These are phyloP conservation scores for Hortiboletus rubellus DNA, from an alignment of 1,284 basidiomycete species.

Conservation along the genomic window DNA sequence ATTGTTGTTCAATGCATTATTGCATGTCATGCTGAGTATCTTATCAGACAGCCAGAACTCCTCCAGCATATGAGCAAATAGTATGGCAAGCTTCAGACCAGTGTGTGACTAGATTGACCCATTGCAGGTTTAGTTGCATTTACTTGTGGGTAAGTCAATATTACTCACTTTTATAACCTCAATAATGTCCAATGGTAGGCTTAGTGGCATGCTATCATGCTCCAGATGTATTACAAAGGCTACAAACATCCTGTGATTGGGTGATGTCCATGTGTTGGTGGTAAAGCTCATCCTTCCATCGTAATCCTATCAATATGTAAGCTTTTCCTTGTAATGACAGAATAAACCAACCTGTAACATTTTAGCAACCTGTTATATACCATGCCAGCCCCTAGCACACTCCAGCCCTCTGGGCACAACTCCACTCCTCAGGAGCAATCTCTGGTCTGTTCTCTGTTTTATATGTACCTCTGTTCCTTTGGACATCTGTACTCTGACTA, in stretches of 20 bases:
- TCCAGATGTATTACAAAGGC: background rate
- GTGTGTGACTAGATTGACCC: background rate
- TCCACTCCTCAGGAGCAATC: too few species aligned
- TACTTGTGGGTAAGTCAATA: too few species aligned
- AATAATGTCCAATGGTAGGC: background rate
- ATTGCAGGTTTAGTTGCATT: too few species aligned
- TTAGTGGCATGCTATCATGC: background rate
- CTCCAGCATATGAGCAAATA: background rate
- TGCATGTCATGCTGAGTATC: background rate
- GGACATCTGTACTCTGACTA: too few species aligned
- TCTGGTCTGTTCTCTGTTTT: too few species aligned
- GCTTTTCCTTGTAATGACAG: too few species aligned
- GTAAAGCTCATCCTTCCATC: background rate
- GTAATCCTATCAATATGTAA: background rate
- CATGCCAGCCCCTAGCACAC: too few species aligned
- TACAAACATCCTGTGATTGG: background rate
- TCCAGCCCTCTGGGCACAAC: too few species aligned
- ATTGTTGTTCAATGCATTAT: slow-evolving; percentile 27
- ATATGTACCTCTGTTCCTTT: too few species aligned
- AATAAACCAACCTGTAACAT: background rate
- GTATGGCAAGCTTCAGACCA: background rate
- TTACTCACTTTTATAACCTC: too few species aligned
- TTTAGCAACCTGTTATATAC: background rate
- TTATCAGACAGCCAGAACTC: too few species aligned
- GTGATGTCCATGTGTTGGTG: background rate